These are phyloP conservation scores for Fusarium euwallaceae DNA, from an alignment of 2,329 filamentous ascomycete genomes.

Conservation along the genomic window DNA sequence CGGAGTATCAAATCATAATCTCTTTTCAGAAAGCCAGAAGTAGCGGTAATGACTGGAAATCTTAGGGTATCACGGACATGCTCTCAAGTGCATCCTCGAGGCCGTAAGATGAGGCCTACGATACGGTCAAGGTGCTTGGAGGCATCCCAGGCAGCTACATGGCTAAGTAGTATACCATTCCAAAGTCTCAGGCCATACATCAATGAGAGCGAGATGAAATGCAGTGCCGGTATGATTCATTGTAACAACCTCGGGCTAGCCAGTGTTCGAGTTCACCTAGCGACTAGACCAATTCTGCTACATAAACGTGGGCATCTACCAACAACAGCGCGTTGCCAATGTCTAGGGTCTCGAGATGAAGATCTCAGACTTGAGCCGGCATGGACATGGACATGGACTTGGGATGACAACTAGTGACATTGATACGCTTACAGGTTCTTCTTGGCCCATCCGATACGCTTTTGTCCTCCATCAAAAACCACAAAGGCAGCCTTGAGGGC, in stretches of 20 bases:
- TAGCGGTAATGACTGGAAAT: background rate
- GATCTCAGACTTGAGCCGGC: background rate
- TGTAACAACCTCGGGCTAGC: background rate
- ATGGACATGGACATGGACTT: background rate
- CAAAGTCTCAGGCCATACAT: background rate
- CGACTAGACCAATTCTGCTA: background rate
- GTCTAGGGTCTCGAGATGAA: background rate
- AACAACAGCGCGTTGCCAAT: background rate
- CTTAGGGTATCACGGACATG: background rate
- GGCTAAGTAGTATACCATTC: no score
- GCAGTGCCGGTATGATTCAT: background rate
- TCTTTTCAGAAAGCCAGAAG: background rate
- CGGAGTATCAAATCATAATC: background rate
- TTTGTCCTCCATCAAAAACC: slow-evolving; percentile 62
- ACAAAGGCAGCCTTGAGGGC: slow-evolving; percentile 73
- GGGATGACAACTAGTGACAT: background rate
- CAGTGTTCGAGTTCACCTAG: background rate
- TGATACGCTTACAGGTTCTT: slow-evolving; percentile 12
- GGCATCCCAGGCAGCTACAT: background rate
- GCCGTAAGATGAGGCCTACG: background rate
- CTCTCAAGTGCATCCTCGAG: background rate
- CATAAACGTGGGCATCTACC: background rate
- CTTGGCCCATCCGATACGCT: slow-evolving; percentile 39
- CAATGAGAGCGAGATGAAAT: background rate
- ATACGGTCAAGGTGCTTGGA: background rate